Base-by-base conservation (phyloP, 306 rosid genomes). In the Prunus armeniaca region DNA sequence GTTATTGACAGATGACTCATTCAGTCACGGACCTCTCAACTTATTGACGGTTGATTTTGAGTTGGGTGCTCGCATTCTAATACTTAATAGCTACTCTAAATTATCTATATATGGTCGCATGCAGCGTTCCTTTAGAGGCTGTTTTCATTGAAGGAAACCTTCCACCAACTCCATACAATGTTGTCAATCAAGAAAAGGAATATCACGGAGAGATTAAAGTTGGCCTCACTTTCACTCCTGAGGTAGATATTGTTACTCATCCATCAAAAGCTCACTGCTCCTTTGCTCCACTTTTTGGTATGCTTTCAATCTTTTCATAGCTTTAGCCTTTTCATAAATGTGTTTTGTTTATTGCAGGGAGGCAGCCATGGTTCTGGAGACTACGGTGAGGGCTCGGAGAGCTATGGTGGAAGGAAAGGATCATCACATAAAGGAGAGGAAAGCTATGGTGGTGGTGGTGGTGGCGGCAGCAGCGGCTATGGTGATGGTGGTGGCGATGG, bases 111-210 rank as follows among this genome's bases (percentile, higher is more conserved):
- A 2, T n/a, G 60, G 60, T 12, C 18, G 22, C 54, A 46, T 67
- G 71, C 77, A 93, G 98, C 60, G 83, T 93, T 78, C 73, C 90
- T 18, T 80, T 93, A 1, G 90, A 82, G 14, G 64, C 85, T 12
- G 6, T 87, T 69, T 87, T 89, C 54, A 3, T 10, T 0, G 93
- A 84, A 86, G 86, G 94, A 71, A 89, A 61, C 69, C 65, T 88
- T 46, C 87, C 91, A 46, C 72, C 90, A n/a, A 77, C 88, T 0
- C 24, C 76, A 8, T 89, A 91, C 82, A 89, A 85, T 56, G 96
- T 93, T 13, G 93, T 93, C 17, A 91, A 73, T 60, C 77, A 88
- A 78, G 88, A 88, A 76, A 82, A 70, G 47, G 76, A 82, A 27
- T 88, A 64, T 32, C 32, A 82, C 10, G 97, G 97, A 28, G 87